Percentiles rank a stretch among this genome's conserved stretches.
Evolutionary conservation across 306 rosid genomes (phyloP).

Genomic region (Canavalia gladiata): DNA sequence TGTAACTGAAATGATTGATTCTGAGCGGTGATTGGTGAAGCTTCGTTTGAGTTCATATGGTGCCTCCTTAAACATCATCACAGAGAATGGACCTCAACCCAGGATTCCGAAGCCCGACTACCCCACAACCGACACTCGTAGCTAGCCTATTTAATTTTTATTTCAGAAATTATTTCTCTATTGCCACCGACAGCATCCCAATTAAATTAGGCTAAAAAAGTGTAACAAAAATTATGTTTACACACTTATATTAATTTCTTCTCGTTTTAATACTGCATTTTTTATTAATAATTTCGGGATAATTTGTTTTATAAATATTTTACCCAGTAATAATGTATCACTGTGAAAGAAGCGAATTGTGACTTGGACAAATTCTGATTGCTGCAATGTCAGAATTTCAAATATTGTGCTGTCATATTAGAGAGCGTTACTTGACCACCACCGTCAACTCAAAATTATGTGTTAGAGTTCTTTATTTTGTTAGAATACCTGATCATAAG

Average conservation of each 20-base stretch:
- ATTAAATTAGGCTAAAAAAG: not conserved
- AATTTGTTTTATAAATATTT: not conserved
- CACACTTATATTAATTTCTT: not conserved
- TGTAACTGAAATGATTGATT: not conserved
- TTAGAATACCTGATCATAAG: not conserved
- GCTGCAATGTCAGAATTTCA: not conserved
- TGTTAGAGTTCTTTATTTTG: not conserved
- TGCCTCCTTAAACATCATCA: conserved; percentile 36
- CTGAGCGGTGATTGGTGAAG: conserved; percentile 24
- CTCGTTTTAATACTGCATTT: not conserved
- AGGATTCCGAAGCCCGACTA: conserved; percentile 65
- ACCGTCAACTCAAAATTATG: not conserved
- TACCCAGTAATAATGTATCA: not conserved
- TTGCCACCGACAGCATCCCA: conserved; percentile 61
- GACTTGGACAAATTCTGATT: not conserved
- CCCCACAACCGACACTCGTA: conserved; percentile 55
- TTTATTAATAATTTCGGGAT: not conserved
- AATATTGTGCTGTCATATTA: not conserved
- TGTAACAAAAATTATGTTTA: not conserved
- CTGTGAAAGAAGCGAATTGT: not conserved
- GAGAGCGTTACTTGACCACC: not conserved
- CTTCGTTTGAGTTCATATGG: conserved; percentile 40
- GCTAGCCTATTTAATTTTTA: conserved; percentile 36
- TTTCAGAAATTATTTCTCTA: not conserved
- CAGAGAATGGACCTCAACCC: conserved; percentile 52